These are phyloP conservation scores for Polygonum aviculare DNA, from an alignment of 148 eudicot species.

Conservation along the genomic window DNA sequence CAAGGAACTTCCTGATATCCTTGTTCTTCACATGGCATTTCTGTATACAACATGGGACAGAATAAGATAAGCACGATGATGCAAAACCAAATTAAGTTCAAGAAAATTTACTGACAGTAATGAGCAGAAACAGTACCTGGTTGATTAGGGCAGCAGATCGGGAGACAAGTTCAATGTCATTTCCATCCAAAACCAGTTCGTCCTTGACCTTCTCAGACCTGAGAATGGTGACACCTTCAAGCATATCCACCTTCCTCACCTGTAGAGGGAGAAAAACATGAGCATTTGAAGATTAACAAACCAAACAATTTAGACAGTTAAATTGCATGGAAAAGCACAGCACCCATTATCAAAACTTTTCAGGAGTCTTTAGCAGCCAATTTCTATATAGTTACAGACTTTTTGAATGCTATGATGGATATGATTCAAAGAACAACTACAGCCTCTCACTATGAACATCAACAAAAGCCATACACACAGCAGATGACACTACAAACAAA, in stretches of 20 bases:
- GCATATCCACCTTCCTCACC: conserved; percentile 13
- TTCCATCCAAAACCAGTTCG: conserved; percentile 10
- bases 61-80: background rate
- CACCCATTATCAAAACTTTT: background rate
- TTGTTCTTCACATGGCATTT: conserved; percentile 13
- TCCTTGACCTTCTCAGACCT: conserved; percentile 15
- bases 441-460: background rate
- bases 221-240: conserved; percentile 8
- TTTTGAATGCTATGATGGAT: background rate
- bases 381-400: background rate
- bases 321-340: background rate
- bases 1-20: conserved; percentile 13
- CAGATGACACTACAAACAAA: background rate
- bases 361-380: background rate
- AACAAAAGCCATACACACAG: background rate
- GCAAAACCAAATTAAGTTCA: background rate
- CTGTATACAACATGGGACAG: background rate
- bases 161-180: conserved; percentile 11
- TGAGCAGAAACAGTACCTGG: background rate
- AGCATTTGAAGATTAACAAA: background rate
- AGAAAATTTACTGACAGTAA: background rate
- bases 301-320: background rate
- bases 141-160: conserved; percentile 11
- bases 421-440: background rate
- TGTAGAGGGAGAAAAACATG: background rate